Evolutionary conservation across 2,329 filamentous ascomycete genomes (phyloP).

Genomic region (Pezicula radicicola): DNA sequence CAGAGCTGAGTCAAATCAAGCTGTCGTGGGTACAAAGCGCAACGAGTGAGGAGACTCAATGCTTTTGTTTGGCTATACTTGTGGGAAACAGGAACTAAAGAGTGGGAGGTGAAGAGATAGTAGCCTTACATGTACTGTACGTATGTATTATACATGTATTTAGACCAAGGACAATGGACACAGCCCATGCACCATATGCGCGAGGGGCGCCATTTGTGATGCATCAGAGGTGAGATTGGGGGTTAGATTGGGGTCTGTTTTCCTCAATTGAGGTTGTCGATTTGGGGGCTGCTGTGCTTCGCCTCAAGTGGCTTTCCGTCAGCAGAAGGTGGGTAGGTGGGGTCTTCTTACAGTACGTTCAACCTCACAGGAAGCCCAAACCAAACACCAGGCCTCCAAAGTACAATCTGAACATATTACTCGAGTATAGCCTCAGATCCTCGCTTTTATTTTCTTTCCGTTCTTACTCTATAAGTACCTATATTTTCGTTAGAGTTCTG

Average conservation of each 20-base stretch:
- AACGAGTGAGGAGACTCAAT: background rate
- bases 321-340: background rate
- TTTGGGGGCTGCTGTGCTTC: background rate
- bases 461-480: too few species aligned
- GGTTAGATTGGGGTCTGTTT: background rate
- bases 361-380: too few species aligned
- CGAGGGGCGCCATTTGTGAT: background rate
- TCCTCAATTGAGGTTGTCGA: background rate
- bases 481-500: too few species aligned
- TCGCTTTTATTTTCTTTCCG: too few species aligned
- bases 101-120: background rate
- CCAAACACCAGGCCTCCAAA: too few species aligned
- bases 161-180: background rate
- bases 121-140: background rate
- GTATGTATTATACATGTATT: background rate
- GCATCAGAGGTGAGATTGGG: background rate
- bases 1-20: background rate
- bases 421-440: too few species aligned
- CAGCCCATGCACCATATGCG: background rate
- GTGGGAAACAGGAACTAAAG: background rate
- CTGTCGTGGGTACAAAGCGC: background rate
- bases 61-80: background rate
- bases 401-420: too few species aligned
- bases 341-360: too few species aligned
- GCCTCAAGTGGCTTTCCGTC: background rate